A percentile compares a stretch with the other conserved stretches of the same genome.
Evolutionary conservation across 139 green algal genomes (phyloP).

Genomic region (Trebouxia sp.): DNA sequence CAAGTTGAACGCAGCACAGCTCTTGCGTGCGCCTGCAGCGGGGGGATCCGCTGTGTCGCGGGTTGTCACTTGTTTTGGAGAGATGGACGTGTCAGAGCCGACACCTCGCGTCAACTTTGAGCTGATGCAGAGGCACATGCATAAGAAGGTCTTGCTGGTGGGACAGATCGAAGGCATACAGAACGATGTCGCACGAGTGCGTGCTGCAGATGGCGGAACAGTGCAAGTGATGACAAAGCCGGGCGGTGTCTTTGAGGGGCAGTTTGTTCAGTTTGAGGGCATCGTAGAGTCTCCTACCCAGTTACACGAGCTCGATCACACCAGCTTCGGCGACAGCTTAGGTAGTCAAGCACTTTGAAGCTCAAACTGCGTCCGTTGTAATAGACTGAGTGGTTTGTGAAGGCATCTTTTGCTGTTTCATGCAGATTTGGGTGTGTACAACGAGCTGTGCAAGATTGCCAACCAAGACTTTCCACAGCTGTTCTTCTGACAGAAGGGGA

Average conservation of each 20-base stretch:
- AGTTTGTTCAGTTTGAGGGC: constrained; percentile 65
- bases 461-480: constrained; percentile 49
- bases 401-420: background rate
- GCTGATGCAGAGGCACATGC: constrained; percentile 44
- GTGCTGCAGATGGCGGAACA: constrained; percentile 46
- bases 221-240: constrained; percentile 44
- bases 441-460: constrained; percentile 65
- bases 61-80: too few relatives aligned
- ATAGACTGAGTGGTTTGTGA: background rate
- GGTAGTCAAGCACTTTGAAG: constrained; percentile 39
- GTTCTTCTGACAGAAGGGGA: constrained; percentile 42
- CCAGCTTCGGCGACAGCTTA: constrained; percentile 63
- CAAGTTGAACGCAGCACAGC: too few relatives aligned
- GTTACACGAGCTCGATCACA: constrained; percentile 51
- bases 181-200: constrained; percentile 35
- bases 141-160: constrained; percentile 59
- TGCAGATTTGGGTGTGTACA: constrained; percentile 75
- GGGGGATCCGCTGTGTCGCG: too few relatives aligned
- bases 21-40: too few relatives aligned
- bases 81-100: background rate
- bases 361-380: background rate
- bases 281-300: constrained; percentile 55
- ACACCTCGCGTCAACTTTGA: constrained; percentile 57
- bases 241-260: constrained; percentile 34
- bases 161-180: constrained; percentile 44